Base-by-base conservation (phyloP, 495 filamentous ascomycete genomes). In the Tuber brumale region DNA sequence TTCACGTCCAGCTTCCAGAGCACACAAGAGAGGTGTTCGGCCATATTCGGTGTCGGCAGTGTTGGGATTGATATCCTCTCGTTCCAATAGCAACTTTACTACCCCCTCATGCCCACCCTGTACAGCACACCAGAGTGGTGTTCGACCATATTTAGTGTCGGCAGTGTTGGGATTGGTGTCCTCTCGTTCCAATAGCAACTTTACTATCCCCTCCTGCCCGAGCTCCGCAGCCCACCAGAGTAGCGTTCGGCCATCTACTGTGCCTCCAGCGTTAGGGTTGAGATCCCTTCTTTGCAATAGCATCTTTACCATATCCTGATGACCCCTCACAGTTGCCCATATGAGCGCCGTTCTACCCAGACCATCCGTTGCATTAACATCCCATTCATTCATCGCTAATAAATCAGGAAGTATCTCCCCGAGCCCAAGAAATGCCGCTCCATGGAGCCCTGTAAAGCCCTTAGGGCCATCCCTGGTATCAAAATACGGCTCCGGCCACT, bases 371-470 rank as follows among this genome's bases (percentile, higher is more conserved):
- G 46, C 46, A 1, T 51, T 51, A n/a, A 51, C 9, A n/a, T 51
- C 46, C 46, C 46, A 23, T n/a, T 51, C 46, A 0, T 51, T n/a
- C 46, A 51, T 2, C 0, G 0, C 46, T 21, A 51, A n/a, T n/a
- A 51, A 51, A 0, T 1, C 23, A 1, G 7, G 7, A 51, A n/a
- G 0, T 9, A n/a, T 0, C 6, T 3, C 21, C 7, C 7, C 6
- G 7, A 51, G 9, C 46, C 21, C 46, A 2, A n/a, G 46, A 51
- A 51, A n/a, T 51, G 46, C 46, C 6, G 21, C 21, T 10, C 21
- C 46, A n/a, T 51, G 46, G 6, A 51, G 46, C 7, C 46, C 46
- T 0, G 46, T n/a, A n/a, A n/a, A n/a, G 9, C 48, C 23, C 8
- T 51, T 10, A 51, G 48, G 23, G 7, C 23, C 23, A 51, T 9